These are phyloP conservation scores for Trametes cinnabarina DNA, from an alignment of 768 basidiomycete species.

Conservation along the genomic window DNA sequence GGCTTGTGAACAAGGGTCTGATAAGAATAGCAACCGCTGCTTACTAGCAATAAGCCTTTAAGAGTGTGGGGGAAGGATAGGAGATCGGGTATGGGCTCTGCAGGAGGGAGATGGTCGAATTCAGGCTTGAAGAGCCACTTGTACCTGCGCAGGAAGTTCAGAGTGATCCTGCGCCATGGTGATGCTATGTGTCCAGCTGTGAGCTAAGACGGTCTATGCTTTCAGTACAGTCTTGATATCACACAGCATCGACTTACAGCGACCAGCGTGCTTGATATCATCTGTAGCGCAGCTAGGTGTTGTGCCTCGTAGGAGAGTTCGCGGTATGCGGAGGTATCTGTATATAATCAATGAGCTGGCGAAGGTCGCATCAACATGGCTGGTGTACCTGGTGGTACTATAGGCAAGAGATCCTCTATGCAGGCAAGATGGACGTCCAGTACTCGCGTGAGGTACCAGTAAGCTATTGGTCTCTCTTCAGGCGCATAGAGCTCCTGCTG, in stretches of 20 bases:
- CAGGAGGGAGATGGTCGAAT: conserved; percentile 50
- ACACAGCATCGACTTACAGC: neutral
- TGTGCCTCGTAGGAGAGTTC: conserved; percentile 51
- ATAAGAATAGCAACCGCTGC: no score
- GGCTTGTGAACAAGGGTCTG: no score
- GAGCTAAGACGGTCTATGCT: conserved; percentile 35
- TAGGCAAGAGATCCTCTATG: conserved; percentile 46
- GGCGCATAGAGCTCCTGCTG: conserved; percentile 70
- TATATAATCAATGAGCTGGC: neutral
- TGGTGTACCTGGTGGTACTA: conserved; percentile 10
- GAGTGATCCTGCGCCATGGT: conserved; percentile 48
- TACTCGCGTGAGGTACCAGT: conserved; percentile 67
- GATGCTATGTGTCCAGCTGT: conserved; percentile 46
- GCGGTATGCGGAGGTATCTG: conserved; percentile 39
- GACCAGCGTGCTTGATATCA: conserved; percentile 44
- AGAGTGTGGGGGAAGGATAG: conserved; percentile 45
- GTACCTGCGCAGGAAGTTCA: conserved; percentile 64
- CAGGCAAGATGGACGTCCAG: conserved; percentile 54
- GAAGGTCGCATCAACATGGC: neutral
- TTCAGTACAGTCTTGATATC: neutral
- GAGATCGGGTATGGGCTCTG: conserved; percentile 58
- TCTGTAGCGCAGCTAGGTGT: conserved; percentile 58
- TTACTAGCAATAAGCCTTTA: conserved; percentile 40
- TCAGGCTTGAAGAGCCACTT: conserved; percentile 73
- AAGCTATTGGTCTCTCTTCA: conserved; percentile 70